Evolutionary conservation across 2,329 filamentous ascomycete species (phyloP).

Genomic region (Phaeosphaeriaceae sp.): DNA sequence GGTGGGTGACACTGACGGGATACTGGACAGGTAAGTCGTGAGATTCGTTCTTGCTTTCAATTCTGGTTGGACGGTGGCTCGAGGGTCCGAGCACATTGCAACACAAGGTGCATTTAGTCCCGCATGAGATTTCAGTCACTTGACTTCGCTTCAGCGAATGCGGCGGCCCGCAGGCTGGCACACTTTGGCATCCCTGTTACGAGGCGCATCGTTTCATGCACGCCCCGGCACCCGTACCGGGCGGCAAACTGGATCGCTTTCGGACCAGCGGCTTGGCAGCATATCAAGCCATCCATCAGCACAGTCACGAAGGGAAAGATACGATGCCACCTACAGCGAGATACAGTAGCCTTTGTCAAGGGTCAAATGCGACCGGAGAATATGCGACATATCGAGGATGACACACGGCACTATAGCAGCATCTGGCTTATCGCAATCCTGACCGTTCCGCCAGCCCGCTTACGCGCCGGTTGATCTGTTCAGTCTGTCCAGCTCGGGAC

Average conservation of each 20-base stretch:
- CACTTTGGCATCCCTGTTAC: constrained; percentile 39
- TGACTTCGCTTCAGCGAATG: constrained; percentile 60
- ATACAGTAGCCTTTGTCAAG: neutral
- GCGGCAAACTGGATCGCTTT: constrained; percentile 47
- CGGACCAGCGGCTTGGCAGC: constrained; percentile 39
- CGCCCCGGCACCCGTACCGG: constrained; percentile 45
- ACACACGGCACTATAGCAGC: constrained; percentile 19
- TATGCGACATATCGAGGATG: constrained; percentile 14
- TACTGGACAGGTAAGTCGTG: constrained; percentile 86
- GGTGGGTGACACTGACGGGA: constrained; percentile 76
- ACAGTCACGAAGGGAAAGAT: constrained; percentile 21
- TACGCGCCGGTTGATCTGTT: constrained; percentile 50
- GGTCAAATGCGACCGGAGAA: constrained; percentile 7
- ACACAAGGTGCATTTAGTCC: constrained; percentile 46
- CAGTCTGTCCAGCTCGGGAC: constrained; percentile 44
- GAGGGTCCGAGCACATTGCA: constrained; percentile 32
- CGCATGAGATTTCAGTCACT: constrained; percentile 69
- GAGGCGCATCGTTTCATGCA: constrained; percentile 43
- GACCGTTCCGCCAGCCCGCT: constrained; percentile 34
- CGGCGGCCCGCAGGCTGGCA: constrained; percentile 47
- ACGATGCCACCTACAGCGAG: constrained; percentile 10
- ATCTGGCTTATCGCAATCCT: constrained; percentile 35
- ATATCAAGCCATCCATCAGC: constrained; percentile 18
- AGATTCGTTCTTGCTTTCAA: constrained; percentile 32
- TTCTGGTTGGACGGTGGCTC: constrained; percentile 43